Percentiles rank a stretch among this genome's conserved stretches.
These are phyloP conservation scores for Straminergon stramineum DNA, from an alignment of 225 moss, liverwort and hornwort species.

Conservation along the genomic window DNA sequence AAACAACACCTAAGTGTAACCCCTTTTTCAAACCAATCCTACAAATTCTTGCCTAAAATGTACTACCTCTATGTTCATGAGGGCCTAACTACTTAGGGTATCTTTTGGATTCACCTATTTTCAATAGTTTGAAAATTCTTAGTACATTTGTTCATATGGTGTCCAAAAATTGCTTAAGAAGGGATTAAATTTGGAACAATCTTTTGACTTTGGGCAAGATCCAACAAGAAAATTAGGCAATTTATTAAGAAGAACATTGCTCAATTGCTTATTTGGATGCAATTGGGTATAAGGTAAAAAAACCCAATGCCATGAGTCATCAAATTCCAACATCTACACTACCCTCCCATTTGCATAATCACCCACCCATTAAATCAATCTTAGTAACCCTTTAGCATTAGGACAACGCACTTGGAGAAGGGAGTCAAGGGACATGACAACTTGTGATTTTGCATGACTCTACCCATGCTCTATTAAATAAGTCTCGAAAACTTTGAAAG, in stretches of 20 bases:
- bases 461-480: neutral
- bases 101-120: neutral
- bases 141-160: neutral
- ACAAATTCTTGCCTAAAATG: neutral
- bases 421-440: rapidly evolving
- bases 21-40: neutral
- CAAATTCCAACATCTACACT: neutral
- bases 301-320: rapidly evolving
- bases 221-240: neutral
- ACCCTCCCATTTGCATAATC: rapidly evolving
- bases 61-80: neutral
- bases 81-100: too few relatives aligned
- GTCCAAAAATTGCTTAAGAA: neutral
- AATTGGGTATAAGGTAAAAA: neutral
- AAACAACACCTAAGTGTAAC: neutral
- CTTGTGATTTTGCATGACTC: neutral
- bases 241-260: neutral
- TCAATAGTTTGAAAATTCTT: neutral
- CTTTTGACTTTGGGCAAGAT: neutral
- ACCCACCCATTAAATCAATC: neutral
- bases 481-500: neutral
- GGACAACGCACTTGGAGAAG: neutral
- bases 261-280: neutral
- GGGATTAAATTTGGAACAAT: neutral
- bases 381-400: neutral